A percentile compares a stretch with the other conserved stretches of the same genome.
These are phyloP conservation scores for Trichoderma sp. DNA, from an alignment of 2,329 filamentous ascomycete genomes.

Conservation along the genomic window DNA sequence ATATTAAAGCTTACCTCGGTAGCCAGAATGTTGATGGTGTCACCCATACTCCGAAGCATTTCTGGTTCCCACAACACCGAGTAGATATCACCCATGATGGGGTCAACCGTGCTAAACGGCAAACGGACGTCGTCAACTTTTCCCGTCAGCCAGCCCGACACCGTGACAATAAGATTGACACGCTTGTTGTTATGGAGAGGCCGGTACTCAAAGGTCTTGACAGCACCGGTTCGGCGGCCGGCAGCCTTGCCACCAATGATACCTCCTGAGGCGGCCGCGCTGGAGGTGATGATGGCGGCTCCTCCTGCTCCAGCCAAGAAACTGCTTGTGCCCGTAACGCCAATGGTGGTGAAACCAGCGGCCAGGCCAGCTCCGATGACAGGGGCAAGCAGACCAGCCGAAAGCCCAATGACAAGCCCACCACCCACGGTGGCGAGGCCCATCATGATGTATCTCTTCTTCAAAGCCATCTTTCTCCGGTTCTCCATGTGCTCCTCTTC, in stretches of 20 bases:
- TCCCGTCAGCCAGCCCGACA: slow-evolving; percentile 97
- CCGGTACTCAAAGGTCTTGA: slow-evolving; percentile 94
- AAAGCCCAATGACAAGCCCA: slow-evolving; percentile 90
- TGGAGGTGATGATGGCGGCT: slow-evolving; percentile 89
- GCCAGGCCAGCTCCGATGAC: slow-evolving; percentile 92
- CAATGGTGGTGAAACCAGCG: slow-evolving; percentile 92
- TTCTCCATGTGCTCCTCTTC: slow-evolving; percentile 91
- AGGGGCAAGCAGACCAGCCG: slow-evolving; percentile 85
- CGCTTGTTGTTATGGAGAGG: slow-evolving; percentile 97
- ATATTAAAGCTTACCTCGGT: slow-evolving; percentile 70
- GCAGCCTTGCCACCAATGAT: slow-evolving; percentile 83
- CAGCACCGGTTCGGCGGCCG: slow-evolving; percentile 81
- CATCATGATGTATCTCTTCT: slow-evolving; percentile 88
- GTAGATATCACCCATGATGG: slow-evolving; percentile 97
- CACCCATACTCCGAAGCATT: slow-evolving; percentile 96
- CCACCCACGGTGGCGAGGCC: slow-evolving; percentile 94
- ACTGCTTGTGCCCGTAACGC: slow-evolving; percentile 79
- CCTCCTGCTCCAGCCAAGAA: slow-evolving; percentile 92
- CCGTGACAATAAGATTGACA: slow-evolving; percentile 90
- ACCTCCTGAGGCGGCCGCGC: slow-evolving; percentile 79
- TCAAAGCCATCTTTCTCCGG: slow-evolving; percentile 76
- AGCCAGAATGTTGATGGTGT: slow-evolving; percentile 96
- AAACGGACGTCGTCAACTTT: slow-evolving; percentile 95
- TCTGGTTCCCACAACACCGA: slow-evolving; percentile 97
- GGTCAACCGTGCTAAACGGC: slow-evolving; percentile 93